phyloP scores from a whole-genome alignment of 2,329 filamentous ascomycete species.

The Venturiaceae sp. region DNA sequence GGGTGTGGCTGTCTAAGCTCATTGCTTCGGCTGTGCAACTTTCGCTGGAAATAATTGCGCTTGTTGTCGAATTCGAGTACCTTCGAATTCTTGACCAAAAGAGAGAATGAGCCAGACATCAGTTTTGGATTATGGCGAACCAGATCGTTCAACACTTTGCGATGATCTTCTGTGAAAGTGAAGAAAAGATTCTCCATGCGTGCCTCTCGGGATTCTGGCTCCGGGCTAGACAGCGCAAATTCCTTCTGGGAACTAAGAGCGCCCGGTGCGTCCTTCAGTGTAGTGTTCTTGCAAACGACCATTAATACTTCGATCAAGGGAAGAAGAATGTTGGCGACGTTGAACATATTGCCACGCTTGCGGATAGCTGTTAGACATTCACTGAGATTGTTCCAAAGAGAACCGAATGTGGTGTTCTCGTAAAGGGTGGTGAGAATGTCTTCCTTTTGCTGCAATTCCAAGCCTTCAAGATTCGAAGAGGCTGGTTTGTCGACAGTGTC shows the following conservation, averaged over 20 bases:
- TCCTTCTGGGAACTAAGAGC: constrained; percentile 45
- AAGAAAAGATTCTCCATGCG: constrained; percentile 90
- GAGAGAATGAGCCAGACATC: constrained; percentile 95
- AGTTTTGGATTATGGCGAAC: constrained; percentile 94
- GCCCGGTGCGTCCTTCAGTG: constrained; percentile 56
- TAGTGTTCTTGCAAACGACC: constrained; percentile 98
- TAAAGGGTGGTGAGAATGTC: constrained; percentile 83
- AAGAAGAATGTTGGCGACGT: constrained; percentile 89
- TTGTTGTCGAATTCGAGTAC: constrained; percentile 99
- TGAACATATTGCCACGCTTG: constrained; percentile 89
- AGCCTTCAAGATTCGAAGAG: constrained; percentile 34
- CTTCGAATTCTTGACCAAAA: constrained; percentile 96
- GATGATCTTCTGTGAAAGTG: constrained; percentile 93
- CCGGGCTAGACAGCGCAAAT: constrained; percentile 62
- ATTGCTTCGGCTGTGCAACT: constrained; percentile 67
- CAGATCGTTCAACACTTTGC: constrained; percentile 94
- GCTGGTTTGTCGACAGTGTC: constrained; percentile 39
- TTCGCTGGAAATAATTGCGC: constrained; percentile 95
- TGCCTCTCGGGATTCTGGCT: constrained; percentile 66
- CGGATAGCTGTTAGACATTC: constrained; percentile 81
- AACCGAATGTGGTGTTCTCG: constrained; percentile 80
- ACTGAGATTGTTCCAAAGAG: constrained; percentile 87
- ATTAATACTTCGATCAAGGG: constrained; percentile 94
- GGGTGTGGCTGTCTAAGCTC: constrained; percentile 63
- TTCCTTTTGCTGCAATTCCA: constrained; percentile 59